Percentiles rank a stretch among this genome's conserved stretches.
phyloP scores from a whole-genome alignment of 139 green algal species.

The Trebouxia sp. region DNA sequence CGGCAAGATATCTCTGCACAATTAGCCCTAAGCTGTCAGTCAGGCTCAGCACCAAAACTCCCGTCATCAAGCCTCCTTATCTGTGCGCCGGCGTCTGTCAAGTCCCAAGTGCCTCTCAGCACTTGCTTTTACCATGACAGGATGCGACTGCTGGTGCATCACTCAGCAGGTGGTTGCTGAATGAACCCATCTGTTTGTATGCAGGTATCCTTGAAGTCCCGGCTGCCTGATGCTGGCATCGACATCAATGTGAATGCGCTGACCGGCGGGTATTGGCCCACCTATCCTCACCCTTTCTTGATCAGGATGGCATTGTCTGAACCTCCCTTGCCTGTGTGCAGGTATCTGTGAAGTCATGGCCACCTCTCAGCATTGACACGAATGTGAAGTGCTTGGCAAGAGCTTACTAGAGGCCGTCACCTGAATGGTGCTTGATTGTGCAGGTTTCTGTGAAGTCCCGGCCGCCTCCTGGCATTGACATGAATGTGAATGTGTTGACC shows the following conservation, averaged over 20 bases:
- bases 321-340: not conserved
- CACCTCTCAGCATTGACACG: not conserved
- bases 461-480: slow-evolving; percentile 68
- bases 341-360: not conserved
- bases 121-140: no score
- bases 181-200: not conserved
- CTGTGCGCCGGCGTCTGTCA: no score
- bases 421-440: not conserved
- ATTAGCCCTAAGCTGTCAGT: no score
- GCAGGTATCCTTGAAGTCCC: not conserved
- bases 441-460: not conserved
- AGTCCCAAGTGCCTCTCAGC: no score
- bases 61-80: not conserved
- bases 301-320: no score
- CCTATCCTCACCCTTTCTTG: slow-evolving; percentile 82
- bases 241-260: slow-evolving; percentile 92
- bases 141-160: no score
- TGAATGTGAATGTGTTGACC: slow-evolving; percentile 91
- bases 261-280: slow-evolving; percentile 95
- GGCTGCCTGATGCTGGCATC: slow-evolving; percentile 47
- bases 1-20: no score
- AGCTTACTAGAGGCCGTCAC: no score
- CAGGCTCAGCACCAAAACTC: no score
- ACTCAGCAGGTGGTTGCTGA: no score
- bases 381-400: not conserved